Percentiles rank a stretch among this genome's conserved stretches.
Evolutionary conservation across 192 early-diverging fungal genomes (phyloP).

Genomic region (Jimgerdemannia lactiflua): DNA sequence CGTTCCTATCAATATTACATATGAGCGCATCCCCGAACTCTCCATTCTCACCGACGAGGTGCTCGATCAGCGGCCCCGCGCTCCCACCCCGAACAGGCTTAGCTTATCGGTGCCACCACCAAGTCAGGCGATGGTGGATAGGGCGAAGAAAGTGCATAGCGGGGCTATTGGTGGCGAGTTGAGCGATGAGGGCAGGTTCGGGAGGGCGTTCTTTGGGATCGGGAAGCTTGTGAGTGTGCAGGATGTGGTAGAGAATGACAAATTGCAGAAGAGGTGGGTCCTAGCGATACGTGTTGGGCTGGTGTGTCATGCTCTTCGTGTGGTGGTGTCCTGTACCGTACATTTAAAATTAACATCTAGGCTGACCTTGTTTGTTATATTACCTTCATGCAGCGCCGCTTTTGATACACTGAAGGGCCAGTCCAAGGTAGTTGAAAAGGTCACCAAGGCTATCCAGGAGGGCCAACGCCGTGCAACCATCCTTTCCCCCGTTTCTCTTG

Average conservation of each 20-base stretch:
- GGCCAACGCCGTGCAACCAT: slow-evolving; percentile 23
- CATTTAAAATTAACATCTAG: too few relatives aligned
- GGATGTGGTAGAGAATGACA: slow-evolving; percentile 5
- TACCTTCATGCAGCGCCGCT: neutral
- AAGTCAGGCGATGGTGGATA: neutral
- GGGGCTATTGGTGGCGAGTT: too few relatives aligned
- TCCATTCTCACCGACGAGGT: slow-evolving; percentile 26
- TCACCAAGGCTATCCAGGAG: slow-evolving; percentile 24
- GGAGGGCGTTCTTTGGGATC: too few relatives aligned
- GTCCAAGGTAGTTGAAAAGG: slow-evolving; percentile 6
- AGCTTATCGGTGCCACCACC: neutral
- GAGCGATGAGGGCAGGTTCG: too few relatives aligned
- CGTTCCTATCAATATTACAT: slow-evolving; percentile 34
- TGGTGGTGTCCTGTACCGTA: too few relatives aligned
- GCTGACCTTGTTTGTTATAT: too few relatives aligned
- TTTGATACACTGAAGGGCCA: slow-evolving; percentile 9
- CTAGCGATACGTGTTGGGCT: too few relatives aligned
- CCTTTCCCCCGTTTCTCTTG: slow-evolving; percentile 19
- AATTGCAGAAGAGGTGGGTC: slow-evolving; percentile 4
- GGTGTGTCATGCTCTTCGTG: too few relatives aligned
- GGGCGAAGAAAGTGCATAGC: neutral
- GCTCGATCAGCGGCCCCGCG: slow-evolving; percentile 26
- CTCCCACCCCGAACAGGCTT: neutral
- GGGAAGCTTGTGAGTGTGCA: slow-evolving; percentile 8
- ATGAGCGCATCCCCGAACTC: slow-evolving; percentile 32